A percentile compares a stretch with the other conserved stretches of the same genome.
Conservation (phyloP, 2,329 filamentous ascomycete species). For the Neonectria ditissima region DNA sequence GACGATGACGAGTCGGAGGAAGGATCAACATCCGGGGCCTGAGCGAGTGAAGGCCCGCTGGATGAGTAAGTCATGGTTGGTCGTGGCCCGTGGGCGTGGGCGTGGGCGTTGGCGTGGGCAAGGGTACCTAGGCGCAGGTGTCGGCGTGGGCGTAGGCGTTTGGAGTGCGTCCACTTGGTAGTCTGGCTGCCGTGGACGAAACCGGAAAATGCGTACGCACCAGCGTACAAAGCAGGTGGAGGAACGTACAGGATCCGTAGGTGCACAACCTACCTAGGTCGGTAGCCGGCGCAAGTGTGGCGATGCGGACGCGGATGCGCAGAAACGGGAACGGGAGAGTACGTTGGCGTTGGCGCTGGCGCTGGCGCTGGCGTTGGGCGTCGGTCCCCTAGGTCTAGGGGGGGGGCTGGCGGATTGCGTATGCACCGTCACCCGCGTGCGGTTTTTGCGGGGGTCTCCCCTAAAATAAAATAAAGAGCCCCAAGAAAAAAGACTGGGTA, state of each 20-base stretch:
- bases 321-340: constrained; percentile 23
- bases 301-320: constrained; percentile 33
- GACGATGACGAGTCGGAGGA: constrained; percentile 30
- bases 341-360: constrained; percentile 19
- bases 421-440: constrained; percentile 21
- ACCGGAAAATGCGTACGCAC: not conserved
- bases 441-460: constrained; percentile 34
- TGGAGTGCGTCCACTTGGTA: not conserved
- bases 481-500: constrained; percentile 27
- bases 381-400: too few species aligned
- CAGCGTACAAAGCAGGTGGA: not conserved
- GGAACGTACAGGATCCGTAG: not conserved
- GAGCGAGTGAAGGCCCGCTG: constrained; percentile 54
- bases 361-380: constrained; percentile 7
- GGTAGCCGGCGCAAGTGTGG: constrained; percentile 33
- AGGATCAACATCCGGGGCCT: constrained; percentile 48
- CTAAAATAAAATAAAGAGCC: constrained; percentile 21
- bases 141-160: constrained; percentile 6
- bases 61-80: constrained; percentile 51
- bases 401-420: constrained; percentile 27
- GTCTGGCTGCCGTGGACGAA: not conserved
- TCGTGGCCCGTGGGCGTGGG: constrained; percentile 45
- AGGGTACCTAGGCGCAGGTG: constrained; percentile 18
- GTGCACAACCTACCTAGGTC: not conserved
- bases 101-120: constrained; percentile 28